A percentile compares a stretch with the other conserved stretches of the same genome.
Conservation (phyloP, 75 land plant species). For the Cupressus sempervirens region DNA sequence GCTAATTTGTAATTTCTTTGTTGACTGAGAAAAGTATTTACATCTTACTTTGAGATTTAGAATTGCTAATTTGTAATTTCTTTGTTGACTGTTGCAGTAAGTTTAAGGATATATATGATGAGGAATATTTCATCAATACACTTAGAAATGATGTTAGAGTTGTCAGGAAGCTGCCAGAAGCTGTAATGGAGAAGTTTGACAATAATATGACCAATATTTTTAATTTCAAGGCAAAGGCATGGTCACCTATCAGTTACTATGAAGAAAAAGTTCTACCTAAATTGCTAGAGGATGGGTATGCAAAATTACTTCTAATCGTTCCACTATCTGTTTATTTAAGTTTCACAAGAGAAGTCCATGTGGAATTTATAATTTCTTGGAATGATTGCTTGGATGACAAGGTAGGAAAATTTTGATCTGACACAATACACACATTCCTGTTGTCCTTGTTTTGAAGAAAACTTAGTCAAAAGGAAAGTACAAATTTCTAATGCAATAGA, state of each 20-base stretch:
- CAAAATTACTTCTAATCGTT: not conserved
- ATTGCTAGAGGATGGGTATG: conserved; percentile 79
- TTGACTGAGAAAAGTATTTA: conserved; percentile 1
- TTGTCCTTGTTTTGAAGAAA: not conserved
- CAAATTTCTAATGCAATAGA: not conserved
- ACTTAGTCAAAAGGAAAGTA: not conserved
- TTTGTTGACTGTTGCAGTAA: conserved; percentile 54
- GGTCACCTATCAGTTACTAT: conserved; percentile 77
- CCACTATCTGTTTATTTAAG: not conserved
- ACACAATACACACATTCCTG: not conserved
- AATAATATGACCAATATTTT: conserved; percentile 74
- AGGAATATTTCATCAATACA: conserved; percentile 65
- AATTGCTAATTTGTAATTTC: not conserved
- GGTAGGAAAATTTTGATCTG: not conserved
- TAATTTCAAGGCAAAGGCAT: conserved; percentile 88
- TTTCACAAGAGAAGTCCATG: not conserved
- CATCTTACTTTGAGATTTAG: not conserved
- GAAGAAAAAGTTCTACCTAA: conserved; percentile 74
- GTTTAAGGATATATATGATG: conserved; percentile 91
- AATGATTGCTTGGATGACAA: not conserved
- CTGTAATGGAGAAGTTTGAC: conserved; percentile 69
- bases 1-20: not conserved
- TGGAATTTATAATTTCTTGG: not conserved
- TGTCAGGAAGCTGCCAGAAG: conserved; percentile 64
- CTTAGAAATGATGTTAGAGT: conserved; percentile 69